A percentile compares a stretch with the other conserved stretches of the same genome.
These are phyloP conservation scores for Ascochyta viciae-villosae DNA, from an alignment of 2,329 filamentous ascomycete species.

Conservation along the genomic window DNA sequence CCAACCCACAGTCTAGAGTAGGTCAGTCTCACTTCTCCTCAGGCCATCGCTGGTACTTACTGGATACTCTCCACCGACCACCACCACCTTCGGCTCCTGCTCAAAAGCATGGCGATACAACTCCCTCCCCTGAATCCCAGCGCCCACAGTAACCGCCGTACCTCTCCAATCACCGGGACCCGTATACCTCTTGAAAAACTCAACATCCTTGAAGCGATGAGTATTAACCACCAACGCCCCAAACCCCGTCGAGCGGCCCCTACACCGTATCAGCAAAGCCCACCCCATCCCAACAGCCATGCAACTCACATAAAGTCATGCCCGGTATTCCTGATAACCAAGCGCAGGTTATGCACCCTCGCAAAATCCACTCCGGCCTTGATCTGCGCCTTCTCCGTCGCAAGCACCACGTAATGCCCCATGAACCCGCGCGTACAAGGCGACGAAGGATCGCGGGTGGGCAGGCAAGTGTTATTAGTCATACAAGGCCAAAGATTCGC, in stretches of 20 bases:
- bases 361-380: conserved; percentile 46
- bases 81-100: conserved; percentile 40
- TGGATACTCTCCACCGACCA: conserved; percentile 49
- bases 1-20: conserved; percentile 45
- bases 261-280: conserved; percentile 7
- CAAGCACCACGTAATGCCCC: conserved; percentile 43
- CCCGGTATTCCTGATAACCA: conserved; percentile 46
- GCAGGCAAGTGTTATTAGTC: conserved; percentile 46
- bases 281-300: too few species aligned
- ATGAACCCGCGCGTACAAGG: conserved; percentile 45
- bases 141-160: conserved; percentile 40
- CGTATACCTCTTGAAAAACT: conserved; percentile 39
- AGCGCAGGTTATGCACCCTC: conserved; percentile 37
- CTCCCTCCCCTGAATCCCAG: conserved; percentile 46
- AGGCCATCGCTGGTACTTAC: conserved; percentile 19
- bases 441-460: conserved; percentile 30
- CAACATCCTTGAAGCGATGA: conserved; percentile 45
- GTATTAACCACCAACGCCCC: conserved; percentile 47
- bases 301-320: conserved; percentile 43
- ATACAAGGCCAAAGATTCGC: conserved; percentile 43
- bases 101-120: conserved; percentile 40
- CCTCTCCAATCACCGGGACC: conserved; percentile 44
- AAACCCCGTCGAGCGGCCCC: conserved; percentile 44
- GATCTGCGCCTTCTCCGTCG: conserved; percentile 42
- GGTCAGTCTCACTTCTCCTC: conserved; percentile 5